phyloP scores from a whole-genome alignment of 768 basidiomycete genomes.

The Lactarius hatsudake region DNA sequence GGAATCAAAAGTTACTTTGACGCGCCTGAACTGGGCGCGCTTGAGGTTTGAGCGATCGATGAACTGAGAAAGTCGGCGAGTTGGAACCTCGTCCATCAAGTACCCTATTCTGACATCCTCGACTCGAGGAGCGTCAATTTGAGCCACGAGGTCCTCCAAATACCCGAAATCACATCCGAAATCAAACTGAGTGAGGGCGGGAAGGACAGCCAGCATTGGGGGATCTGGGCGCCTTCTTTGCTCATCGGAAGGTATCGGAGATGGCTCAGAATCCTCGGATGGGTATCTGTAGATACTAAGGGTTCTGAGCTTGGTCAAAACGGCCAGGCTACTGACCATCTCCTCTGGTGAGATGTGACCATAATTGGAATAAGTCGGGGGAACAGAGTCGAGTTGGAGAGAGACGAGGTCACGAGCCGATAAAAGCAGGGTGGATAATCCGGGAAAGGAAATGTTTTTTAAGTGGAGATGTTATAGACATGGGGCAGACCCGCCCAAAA shows the following conservation, averaged over 20 bases:
- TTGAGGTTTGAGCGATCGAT: background rate
- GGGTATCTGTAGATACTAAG: background rate
- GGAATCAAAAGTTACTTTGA: rapidly evolving
- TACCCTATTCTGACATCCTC: background rate
- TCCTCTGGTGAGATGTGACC: background rate
- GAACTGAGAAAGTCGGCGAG: background rate
- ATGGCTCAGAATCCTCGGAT: background rate
- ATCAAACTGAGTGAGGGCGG: background rate
- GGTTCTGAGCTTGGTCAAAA: background rate
- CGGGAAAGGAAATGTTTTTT: background rate
- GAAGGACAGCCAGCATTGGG: background rate
- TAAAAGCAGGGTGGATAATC: background rate
- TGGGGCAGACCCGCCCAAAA: background rate
- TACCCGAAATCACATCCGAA: background rate
- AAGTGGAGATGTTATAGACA: background rate
- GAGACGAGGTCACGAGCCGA: background rate
- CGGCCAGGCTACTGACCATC: background rate
- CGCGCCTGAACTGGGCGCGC: background rate
- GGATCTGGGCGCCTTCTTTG: background rate
- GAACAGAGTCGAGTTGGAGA: background rate
- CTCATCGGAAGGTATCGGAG: background rate
- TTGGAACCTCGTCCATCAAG: background rate
- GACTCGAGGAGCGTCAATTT: background rate
- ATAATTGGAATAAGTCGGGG: background rate
- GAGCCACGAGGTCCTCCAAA: background rate